Evolutionary conservation across 2,329 filamentous ascomycete genomes (phyloP), one percentile per base, ranked within the genome.

Genomic region (Parafenestella ontariensis): DNA sequence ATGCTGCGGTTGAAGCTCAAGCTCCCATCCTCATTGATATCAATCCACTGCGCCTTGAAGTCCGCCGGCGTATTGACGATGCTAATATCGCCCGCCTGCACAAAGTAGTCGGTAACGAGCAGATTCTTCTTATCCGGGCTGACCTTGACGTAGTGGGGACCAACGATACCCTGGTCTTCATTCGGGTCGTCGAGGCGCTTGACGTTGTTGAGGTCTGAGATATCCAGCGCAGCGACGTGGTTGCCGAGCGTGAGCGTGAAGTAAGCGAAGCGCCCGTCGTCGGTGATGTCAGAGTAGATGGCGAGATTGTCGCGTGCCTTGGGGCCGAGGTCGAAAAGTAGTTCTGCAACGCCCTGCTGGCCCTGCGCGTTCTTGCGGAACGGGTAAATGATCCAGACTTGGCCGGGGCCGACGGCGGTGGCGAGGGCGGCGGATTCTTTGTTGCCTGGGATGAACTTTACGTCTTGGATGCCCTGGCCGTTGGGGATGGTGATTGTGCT

Each of bases 341-440:
- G 78, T 70, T 87, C 80, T 5, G 84, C 81, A 7, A 82, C 79
- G 51, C 86, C 86, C 81, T 83, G 56, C 81, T 83, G 82, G 48
- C 85, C 85, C 20, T 82, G 77, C 7, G 77, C 68, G 62, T 85
- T 78, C 56, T 77, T 81, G 59, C 83, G 82, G 77, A 83, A 82
- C 20, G 85, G 85, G 69, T 87, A 87, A 73, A 88, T 86, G 69
- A 87, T 83, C 85, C 85, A 88, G 60, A 87, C 83, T 63, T 87
- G 80, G 9, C 84, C 85, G 3, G 82, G 79, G 28, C 82, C 79
- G 18, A 87, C 85, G 15, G 86, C 85, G 11, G 84, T 86, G 8
- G 85, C 85, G 21, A 87, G 75, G 10, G 85, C 85, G 28, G 85
- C 85, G 29, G 76, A 77, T 58, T 87, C 85, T 6, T 76, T 66